Evolutionary conservation across 306 rosid genomes (phyloP).

Genomic region (Delonix regia): DNA sequence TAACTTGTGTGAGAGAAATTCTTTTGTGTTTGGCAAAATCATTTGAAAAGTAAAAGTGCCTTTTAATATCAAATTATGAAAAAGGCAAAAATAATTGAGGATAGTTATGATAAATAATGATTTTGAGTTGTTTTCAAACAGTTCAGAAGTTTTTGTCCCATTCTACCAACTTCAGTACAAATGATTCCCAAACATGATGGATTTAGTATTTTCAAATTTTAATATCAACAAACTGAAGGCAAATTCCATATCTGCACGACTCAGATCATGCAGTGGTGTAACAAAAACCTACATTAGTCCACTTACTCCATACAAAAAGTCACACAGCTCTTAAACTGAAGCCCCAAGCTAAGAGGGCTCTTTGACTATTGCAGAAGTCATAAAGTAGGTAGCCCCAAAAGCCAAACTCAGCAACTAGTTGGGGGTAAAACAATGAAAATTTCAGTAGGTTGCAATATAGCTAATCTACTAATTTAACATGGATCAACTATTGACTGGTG

Average conservation of each 20-base stretch:
- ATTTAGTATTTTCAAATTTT: background rate
- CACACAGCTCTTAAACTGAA: background rate
- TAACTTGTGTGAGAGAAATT: background rate
- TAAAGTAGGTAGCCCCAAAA: background rate
- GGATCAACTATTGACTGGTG: background rate
- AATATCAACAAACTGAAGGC: background rate
- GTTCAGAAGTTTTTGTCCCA: background rate
- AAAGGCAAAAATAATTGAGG: too few species aligned
- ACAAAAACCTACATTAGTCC: background rate
- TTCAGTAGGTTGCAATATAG: background rate
- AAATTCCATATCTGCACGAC: background rate
- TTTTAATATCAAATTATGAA: too few species aligned
- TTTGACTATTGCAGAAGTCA: background rate
- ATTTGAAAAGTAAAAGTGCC: too few species aligned
- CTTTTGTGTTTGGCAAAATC: too few species aligned
- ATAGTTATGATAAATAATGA: too few species aligned
- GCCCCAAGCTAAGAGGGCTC: background rate
- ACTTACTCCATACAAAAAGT: background rate
- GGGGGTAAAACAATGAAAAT: background rate
- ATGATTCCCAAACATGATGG: background rate
- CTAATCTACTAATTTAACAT: background rate
- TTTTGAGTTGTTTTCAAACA: too few species aligned
- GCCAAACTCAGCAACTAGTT: constrained; percentile 23
- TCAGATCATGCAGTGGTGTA: background rate
- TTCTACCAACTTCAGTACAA: background rate